Percentiles rank a stretch among this genome's conserved stretches.
Evolutionary conservation across 805 yeast species (phyloP).

Genomic region (Saturnispora saitoi): DNA sequence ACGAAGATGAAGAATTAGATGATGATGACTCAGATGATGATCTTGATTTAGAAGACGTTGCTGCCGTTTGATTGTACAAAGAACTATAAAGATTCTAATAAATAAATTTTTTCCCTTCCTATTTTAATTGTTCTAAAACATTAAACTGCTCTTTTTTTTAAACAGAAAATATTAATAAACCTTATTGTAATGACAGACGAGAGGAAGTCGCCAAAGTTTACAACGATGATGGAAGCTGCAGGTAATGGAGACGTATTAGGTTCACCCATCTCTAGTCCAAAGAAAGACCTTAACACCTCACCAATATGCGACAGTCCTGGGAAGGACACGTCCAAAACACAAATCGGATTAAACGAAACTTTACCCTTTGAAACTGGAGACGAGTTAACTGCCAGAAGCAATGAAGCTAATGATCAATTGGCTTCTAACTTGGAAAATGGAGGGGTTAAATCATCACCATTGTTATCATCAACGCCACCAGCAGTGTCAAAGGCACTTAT

Average conservation of each 20-base stretch:
- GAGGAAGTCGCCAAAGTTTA: background rate
- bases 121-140: too few species aligned
- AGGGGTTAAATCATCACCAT: constrained; percentile 59
- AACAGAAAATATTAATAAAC: too few species aligned
- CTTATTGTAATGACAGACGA: too few species aligned
- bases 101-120: background rate
- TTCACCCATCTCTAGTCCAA: background rate
- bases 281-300: background rate
- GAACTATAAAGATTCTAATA: background rate
- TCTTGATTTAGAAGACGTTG: constrained; percentile 69
- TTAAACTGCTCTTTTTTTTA: too few species aligned
- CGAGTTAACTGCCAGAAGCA: background rate
- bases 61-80: constrained; percentile 23
- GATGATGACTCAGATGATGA: constrained; percentile 42
- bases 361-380: background rate
- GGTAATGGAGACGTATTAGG: background rate
- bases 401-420: background rate
- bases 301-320: too few species aligned
- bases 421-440: constrained; percentile 2
- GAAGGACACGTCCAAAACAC: too few species aligned
- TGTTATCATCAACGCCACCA: constrained; percentile 84
- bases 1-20: constrained; percentile 23
- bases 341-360: background rate
- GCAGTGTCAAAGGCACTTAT: constrained; percentile 78
- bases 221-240: background rate